Conservation (phyloP, 2,329 filamentous ascomycete genomes). For the Huntiella savannae region DNA sequence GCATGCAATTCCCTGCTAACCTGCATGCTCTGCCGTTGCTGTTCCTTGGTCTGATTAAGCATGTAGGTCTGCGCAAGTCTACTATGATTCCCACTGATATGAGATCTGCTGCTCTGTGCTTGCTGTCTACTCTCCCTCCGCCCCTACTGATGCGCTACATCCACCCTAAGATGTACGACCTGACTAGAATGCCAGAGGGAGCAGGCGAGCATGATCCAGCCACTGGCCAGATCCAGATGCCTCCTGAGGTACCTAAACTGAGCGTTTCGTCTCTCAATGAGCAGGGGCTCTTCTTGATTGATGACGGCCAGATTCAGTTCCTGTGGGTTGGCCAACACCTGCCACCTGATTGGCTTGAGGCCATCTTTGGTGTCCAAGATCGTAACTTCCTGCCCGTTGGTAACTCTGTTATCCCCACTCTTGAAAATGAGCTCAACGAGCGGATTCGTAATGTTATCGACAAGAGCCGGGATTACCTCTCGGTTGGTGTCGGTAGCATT, state of each 20-base stretch:
- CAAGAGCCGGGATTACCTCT: constrained; percentile 76
- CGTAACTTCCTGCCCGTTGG: constrained; percentile 73
- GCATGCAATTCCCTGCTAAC: constrained; percentile 86
- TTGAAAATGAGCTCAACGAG: constrained; percentile 95
- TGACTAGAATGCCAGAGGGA: constrained; percentile 92
- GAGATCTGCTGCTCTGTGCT: constrained; percentile 75
- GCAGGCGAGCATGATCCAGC: constrained; percentile 69
- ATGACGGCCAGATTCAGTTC: constrained; percentile 95
- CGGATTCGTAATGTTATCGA: constrained; percentile 73
- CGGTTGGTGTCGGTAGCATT: constrained; percentile 80
- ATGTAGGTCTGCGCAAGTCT: constrained; percentile 81
- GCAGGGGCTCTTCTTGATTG: constrained; percentile 87
- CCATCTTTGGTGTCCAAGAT: constrained; percentile 81
- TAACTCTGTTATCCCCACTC: constrained; percentile 67
- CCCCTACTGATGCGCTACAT: constrained; percentile 88
- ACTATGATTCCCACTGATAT: constrained; percentile 88
- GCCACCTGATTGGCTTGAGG: constrained; percentile 68
- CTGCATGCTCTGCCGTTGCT: constrained; percentile 71
- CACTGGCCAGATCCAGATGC: constrained; percentile 77
- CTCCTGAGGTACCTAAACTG: constrained; percentile 57
- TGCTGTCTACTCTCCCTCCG: constrained; percentile 82
- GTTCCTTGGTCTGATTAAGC: constrained; percentile 90
- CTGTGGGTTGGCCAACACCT: constrained; percentile 89
- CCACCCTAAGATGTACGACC: constrained; percentile 64
- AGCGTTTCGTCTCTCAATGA: constrained; percentile 74